Base-by-base conservation (phyloP, 2,329 filamentous ascomycete genomes). In the Cadophora gregata region DNA sequence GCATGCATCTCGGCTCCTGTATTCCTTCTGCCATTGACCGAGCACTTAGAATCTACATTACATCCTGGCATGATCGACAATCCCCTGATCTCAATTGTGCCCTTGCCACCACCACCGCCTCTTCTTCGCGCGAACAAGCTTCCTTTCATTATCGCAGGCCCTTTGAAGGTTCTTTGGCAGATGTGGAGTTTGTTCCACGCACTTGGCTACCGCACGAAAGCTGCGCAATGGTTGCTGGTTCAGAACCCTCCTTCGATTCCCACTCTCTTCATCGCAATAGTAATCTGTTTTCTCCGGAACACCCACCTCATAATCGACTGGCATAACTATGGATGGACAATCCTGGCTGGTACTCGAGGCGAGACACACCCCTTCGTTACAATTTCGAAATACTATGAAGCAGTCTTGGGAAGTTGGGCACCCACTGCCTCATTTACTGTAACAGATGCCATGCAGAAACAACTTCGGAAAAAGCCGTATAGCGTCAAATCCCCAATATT, bases 281-380 rank as follows among this genome's bases (percentile, higher is more conserved):
- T 94, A 3, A 84, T 93, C 58, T 92, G 92, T 74, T 86, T 89
- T 72, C 78, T 97, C 60, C 90, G 96, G 59, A 90, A 92, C 72
- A 97, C 92, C 47, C 87, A 87, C 65, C 85, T 99, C 4, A 84
- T 98, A 68, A 91, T 98, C 64, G 96, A 99, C 81, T 99, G 96
- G 96, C 96, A 99, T 82, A 99, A 99, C 80, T 98, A 97, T 79
- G 96, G 95, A 72, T 97, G 95, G 84, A 95, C 93, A 9, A 97
- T 99, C 73, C 87, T 99, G 3, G 91, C 86, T 5, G 83, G 86
- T 58, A 87, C 85, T 59, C 80, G 82, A 27, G 84, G 86, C 48
- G 70, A 80, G 1, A 78, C 76, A 6, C 92, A 96, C 75, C 90
- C 90, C 0, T 85, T 97, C n/a, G 93, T 97, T 9, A 84, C 80